These are phyloP conservation scores for Trypanosoma avium DNA, from an alignment of 208 protist genomes.

Conservation along the genomic window DNA sequence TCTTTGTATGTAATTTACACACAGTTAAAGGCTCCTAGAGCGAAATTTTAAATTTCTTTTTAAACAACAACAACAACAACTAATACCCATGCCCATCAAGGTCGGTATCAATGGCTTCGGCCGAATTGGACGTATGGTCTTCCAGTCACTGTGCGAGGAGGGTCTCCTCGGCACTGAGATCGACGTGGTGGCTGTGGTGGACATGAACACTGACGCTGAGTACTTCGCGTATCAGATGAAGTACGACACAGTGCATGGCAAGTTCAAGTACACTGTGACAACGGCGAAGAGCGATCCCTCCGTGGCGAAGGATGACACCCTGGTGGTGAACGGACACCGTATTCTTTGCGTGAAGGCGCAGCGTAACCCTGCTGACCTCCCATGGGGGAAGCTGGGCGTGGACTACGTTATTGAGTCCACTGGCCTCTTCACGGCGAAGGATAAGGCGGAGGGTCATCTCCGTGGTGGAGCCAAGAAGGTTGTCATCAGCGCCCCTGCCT, in stretches of 20 bases:
- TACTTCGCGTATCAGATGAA: conserved; percentile 97
- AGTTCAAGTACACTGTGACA: conserved; percentile 79
- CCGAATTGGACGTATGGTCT: conserved; percentile 98
- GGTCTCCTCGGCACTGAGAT: conserved; percentile 74
- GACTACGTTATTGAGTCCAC: conserved; percentile 99
- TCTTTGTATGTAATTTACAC: background rate
- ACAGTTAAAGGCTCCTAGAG: background rate
- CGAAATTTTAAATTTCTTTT: background rate
- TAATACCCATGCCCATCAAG: conserved; percentile 49
- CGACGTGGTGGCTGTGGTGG: conserved; percentile 95
- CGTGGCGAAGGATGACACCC: conserved; percentile 54
- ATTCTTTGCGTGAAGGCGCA: conserved; percentile 79
- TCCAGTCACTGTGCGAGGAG: conserved; percentile 83
- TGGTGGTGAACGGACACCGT: conserved; percentile 81
- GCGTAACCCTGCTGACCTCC: conserved; percentile 93
- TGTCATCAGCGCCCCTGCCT: conserved; percentile 98
- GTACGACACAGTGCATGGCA: conserved; percentile 97
- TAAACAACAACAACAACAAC: conserved; percentile 1
- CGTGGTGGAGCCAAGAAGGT: conserved; percentile 97
- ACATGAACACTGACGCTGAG: conserved; percentile 96
- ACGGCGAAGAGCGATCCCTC: conserved; percentile 70
- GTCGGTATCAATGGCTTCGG: conserved; percentile 99
- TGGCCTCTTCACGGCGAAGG: conserved; percentile 96
- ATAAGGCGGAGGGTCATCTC: conserved; percentile 93
- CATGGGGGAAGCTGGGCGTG: conserved; percentile 92